A percentile compares a stretch with the other conserved stretches of the same genome.
Evolutionary conservation across 2,329 filamentous ascomycete genomes (phyloP).

Genomic region (Didymella pomorum): DNA sequence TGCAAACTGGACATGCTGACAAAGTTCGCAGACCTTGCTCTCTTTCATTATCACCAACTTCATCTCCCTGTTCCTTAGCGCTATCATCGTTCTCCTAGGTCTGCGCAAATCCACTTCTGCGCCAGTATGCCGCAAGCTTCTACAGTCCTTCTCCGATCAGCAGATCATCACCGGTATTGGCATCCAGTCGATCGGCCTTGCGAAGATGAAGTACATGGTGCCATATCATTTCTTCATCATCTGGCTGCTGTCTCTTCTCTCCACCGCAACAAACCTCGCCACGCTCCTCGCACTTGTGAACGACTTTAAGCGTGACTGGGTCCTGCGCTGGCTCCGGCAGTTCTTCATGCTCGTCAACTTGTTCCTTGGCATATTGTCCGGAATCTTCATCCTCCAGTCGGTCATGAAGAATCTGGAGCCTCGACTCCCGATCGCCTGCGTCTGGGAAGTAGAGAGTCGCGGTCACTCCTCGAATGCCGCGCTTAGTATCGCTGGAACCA

Average conservation of each 20-base stretch:
- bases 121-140: conserved; percentile 68
- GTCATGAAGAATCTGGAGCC: conserved; percentile 62
- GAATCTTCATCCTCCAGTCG: conserved; percentile 64
- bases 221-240: conserved; percentile 76
- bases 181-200: conserved; percentile 70
- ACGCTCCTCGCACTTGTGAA: conserved; percentile 70
- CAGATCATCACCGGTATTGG: conserved; percentile 74
- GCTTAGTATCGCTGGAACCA: conserved; percentile 66
- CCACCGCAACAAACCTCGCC: conserved; percentile 71
- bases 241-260: conserved; percentile 71
- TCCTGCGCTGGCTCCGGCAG: conserved; percentile 71
- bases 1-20: background rate
- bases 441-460: conserved; percentile 60
- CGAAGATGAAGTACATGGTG: conserved; percentile 65
- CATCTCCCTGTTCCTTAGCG: conserved; percentile 64
- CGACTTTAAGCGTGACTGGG: conserved; percentile 72
- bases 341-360: conserved; percentile 72
- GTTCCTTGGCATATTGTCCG: conserved; percentile 64
- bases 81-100: conserved; percentile 66
- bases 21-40: conserved; percentile 59
- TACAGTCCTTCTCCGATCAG: conserved; percentile 72
- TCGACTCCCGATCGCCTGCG: conserved; percentile 68
- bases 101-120: conserved; percentile 56
- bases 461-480: conserved; percentile 52
- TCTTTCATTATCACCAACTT: conserved; percentile 72